phyloP scores from a whole-genome alignment of 2,329 filamentous ascomycete species.

The Raffaelea arxii region DNA sequence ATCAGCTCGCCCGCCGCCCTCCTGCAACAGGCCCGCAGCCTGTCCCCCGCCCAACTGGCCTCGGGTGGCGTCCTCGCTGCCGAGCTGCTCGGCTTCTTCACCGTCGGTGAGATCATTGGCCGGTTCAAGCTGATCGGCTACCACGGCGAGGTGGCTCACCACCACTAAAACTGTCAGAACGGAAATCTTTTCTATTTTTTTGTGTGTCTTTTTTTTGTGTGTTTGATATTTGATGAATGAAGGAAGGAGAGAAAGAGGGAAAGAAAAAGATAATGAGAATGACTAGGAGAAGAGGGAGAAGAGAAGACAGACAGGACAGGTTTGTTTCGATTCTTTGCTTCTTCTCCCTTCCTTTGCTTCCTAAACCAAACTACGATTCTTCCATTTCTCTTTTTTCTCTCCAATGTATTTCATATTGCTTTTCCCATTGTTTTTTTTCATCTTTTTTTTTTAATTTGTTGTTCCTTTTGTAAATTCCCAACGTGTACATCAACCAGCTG shows the following conservation, averaged over 20 bases:
- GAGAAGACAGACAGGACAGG: neutral
- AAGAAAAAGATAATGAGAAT: neutral
- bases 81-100: conserved; percentile 94
- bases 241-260: neutral
- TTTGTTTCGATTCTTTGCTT: no score
- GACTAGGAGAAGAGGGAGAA: neutral
- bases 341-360: neutral
- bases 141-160: conserved; percentile 53
- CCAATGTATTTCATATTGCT: conserved; percentile 2
- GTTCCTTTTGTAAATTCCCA: conserved; percentile 5
- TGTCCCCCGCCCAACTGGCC: conserved; percentile 61
- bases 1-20: conserved; percentile 33
- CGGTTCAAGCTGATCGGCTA: conserved; percentile 94
- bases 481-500: conserved; percentile 14
- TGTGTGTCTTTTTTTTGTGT: neutral
- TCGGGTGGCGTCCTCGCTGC: conserved; percentile 69
- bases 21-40: conserved; percentile 48
- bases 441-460: conserved; percentile 2
- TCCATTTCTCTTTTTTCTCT: conserved; percentile 4
- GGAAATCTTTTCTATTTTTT: neutral
- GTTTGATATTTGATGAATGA: neutral
- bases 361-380: neutral
- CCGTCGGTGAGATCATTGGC: conserved; percentile 92
- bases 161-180: conserved; percentile 44
- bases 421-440: conserved; percentile 1